These are phyloP conservation scores for Abrus pulchellus DNA, from an alignment of 306 rosid species.

Conservation along the genomic window DNA sequence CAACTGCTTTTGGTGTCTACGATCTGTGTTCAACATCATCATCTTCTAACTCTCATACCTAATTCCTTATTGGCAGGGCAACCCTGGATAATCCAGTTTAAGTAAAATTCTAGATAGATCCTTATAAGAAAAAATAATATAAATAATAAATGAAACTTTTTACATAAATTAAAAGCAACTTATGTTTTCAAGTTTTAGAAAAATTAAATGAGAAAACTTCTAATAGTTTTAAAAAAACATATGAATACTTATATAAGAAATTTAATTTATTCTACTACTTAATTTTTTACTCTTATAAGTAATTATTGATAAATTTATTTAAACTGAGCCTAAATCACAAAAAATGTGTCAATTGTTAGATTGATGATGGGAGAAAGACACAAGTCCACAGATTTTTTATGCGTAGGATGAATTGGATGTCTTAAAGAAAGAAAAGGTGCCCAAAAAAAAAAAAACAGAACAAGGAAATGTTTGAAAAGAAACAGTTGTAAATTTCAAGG, in stretches of 20 bases:
- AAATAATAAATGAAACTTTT: too few relatives aligned
- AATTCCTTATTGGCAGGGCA: background rate
- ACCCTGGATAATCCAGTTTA: background rate
- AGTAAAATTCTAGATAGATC: too few relatives aligned
- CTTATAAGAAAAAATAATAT: too few relatives aligned
- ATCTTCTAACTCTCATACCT: background rate
- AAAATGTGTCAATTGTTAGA: slow-evolving; percentile 1
- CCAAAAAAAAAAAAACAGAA: background rate
- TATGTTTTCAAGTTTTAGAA: too few relatives aligned
- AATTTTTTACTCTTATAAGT: too few relatives aligned
- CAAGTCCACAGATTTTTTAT: background rate
- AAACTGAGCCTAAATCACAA: background rate
- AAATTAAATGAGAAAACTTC: too few relatives aligned
- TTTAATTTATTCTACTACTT: too few relatives aligned
- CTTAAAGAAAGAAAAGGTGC: background rate
- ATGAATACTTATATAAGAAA: too few relatives aligned
- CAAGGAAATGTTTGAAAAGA: slow-evolving; percentile 15
- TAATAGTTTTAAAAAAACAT: too few relatives aligned
- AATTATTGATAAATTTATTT: too few relatives aligned
- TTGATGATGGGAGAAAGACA: background rate
- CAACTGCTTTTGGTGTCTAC: background rate
- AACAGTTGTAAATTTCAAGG: slow-evolving; percentile 18
- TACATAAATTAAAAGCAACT: too few relatives aligned
- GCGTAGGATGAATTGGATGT: slow-evolving; percentile 9
- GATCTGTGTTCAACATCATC: background rate